These are phyloP conservation scores for Pholiota molesta DNA, from an alignment of 768 basidiomycete genomes.

Conservation along the genomic window DNA sequence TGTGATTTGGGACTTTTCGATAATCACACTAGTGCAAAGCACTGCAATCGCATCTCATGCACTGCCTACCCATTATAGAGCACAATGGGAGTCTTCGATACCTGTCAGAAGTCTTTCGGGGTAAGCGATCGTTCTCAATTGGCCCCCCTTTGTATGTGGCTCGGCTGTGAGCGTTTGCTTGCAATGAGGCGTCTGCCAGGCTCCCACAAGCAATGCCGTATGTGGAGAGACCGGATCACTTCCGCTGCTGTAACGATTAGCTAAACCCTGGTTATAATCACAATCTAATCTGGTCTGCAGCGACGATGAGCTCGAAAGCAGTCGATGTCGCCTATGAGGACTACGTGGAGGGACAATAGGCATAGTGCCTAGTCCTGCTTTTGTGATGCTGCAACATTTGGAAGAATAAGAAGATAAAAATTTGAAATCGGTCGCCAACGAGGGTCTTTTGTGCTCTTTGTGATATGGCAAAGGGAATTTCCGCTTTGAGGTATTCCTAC, in stretches of 20 bases:
- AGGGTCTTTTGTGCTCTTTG: slow-evolving; percentile 18
- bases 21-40: too few species aligned
- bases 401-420: not conserved
- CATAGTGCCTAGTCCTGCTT: not conserved
- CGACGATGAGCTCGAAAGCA: not conserved
- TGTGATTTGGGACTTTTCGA: too few species aligned
- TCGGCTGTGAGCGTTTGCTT: not conserved
- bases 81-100: not conserved
- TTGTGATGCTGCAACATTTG: not conserved
- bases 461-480: not conserved
- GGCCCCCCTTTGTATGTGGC: not conserved
- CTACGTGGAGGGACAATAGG: not conserved
- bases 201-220: not conserved
- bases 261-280: not conserved
- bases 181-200: too few species aligned
- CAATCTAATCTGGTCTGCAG: not conserved
- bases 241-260: not conserved
- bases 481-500: slow-evolving; percentile 3
- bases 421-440: slow-evolving; percentile 3
- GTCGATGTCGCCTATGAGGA: not conserved
- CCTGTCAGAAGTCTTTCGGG: not conserved
- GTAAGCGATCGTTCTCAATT: not conserved
- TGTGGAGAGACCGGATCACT: too few species aligned
- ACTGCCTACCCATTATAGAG: not conserved
- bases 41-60: not conserved